A percentile compares a stretch with the other conserved stretches of the same genome.
phyloP scores from a whole-genome alignment of 441 rosid genomes.

The Populus tomentosa region DNA sequence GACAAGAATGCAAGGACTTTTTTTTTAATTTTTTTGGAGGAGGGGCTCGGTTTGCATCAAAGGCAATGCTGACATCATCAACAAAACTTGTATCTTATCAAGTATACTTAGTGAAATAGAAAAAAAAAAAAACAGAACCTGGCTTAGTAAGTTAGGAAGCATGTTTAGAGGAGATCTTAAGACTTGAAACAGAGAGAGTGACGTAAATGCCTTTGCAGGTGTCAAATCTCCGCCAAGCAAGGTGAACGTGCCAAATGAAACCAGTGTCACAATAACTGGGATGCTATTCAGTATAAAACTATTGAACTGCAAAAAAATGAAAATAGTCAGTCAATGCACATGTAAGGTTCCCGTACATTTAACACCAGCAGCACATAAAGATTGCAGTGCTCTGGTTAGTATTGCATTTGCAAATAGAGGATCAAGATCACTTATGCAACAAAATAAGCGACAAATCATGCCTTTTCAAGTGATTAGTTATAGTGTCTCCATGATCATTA shows the following conservation, averaged over 20 bases:
- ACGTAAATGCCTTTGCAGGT: constrained; percentile 96
- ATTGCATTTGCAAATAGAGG: not conserved
- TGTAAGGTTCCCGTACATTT: not conserved
- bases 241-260: constrained; percentile 89
- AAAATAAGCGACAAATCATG: not conserved
- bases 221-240: constrained; percentile 93
- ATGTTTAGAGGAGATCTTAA: constrained; percentile 72
- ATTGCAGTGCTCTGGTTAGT: not conserved
- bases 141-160: constrained; percentile 86
- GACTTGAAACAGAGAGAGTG: constrained; percentile 88
- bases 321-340: constrained; percentile 13
- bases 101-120: constrained; percentile 1
- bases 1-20: not conserved
- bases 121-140: constrained; percentile 39
- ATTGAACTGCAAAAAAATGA: constrained; percentile 66
- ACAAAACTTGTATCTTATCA: not conserved
- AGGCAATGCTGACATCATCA: not conserved
- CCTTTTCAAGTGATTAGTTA: not conserved
- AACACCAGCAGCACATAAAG: not conserved
- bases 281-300: constrained; percentile 80
- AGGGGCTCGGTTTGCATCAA: not conserved
- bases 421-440: not conserved
- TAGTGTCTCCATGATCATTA: not conserved
- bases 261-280: constrained; percentile 85
- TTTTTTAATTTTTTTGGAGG: too few species aligned